Conservation (phyloP, 202 grass and related monocot species). For the Setaria viridis region DNA sequence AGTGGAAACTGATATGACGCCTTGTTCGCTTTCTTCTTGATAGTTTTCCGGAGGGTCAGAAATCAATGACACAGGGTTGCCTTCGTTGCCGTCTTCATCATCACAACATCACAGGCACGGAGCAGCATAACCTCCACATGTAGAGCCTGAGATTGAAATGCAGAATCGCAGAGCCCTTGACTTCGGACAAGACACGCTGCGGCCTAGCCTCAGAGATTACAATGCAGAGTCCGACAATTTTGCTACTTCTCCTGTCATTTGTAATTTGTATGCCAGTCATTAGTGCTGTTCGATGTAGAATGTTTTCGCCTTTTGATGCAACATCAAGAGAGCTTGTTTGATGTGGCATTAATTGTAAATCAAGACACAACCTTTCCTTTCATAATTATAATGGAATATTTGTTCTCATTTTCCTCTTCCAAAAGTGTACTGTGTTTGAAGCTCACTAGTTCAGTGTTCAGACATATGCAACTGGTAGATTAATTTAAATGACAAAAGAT, state of each 20-base stretch:
- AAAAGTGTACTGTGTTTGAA: background rate
- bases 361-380: background rate
- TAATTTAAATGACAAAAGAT: background rate
- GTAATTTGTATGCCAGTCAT: background rate
- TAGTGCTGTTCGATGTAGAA: background rate
- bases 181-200: background rate
- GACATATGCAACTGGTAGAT: background rate
- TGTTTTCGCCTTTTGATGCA: background rate
- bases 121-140: background rate
- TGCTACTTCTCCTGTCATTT: background rate
- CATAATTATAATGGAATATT: background rate
- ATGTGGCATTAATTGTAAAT: background rate
- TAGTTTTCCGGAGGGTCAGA: constrained; percentile 10
- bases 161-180: background rate
- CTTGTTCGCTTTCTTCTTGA: background rate
- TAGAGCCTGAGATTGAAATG: constrained; percentile 4
- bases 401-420: background rate
- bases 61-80: background rate
- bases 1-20: background rate
- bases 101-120: background rate
- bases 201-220: background rate
- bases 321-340: background rate
- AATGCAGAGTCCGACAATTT: background rate
- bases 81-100: constrained; percentile 25
- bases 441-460: background rate